phyloP scores from a whole-genome alignment of 2,329 filamentous ascomycete species.

The Arthroderma sp. region DNA sequence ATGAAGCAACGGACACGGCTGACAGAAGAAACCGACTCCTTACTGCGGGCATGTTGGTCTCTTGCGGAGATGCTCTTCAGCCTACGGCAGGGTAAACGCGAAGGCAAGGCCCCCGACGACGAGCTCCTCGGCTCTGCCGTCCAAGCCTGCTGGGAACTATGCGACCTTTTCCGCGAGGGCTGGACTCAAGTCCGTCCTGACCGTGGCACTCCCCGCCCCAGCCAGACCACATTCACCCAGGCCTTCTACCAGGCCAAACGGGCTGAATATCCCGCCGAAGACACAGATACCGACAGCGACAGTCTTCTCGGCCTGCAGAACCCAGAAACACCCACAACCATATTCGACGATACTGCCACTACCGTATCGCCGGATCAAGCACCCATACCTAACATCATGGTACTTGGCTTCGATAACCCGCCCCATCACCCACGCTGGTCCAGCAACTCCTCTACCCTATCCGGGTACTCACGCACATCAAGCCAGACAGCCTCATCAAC shows the following conservation, averaged over 20 bases:
- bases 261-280: conserved; percentile 25
- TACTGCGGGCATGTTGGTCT: conserved; percentile 78
- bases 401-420: conserved; percentile 59
- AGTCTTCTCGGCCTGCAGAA: conserved; percentile 17
- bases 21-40: conserved; percentile 68
- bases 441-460: conserved; percentile 66
- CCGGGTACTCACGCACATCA: conserved; percentile 60
- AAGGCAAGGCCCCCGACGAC: conserved; percentile 62
- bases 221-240: conserved; percentile 62
- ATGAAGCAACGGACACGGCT: conserved; percentile 83
- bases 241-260: conserved; percentile 40
- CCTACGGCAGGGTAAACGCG: conserved; percentile 67
- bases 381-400: conserved; percentile 73
- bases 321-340: conserved; percentile 86
- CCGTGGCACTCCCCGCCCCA: conserved; percentile 70
- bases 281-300: conserved; percentile 21
- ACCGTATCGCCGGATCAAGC: conserved; percentile 71
- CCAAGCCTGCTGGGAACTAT: conserved; percentile 89
- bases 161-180: conserved; percentile 81
- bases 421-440: conserved; percentile 52
- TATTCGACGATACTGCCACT: conserved; percentile 85
- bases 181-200: conserved; percentile 85
- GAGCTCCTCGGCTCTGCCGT: conserved; percentile 78
- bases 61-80: conserved; percentile 89
- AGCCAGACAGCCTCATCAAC: conserved; percentile 37